Base-by-base conservation (phyloP, 495 filamentous ascomycete species). In the Neurospora terricola region DNA sequence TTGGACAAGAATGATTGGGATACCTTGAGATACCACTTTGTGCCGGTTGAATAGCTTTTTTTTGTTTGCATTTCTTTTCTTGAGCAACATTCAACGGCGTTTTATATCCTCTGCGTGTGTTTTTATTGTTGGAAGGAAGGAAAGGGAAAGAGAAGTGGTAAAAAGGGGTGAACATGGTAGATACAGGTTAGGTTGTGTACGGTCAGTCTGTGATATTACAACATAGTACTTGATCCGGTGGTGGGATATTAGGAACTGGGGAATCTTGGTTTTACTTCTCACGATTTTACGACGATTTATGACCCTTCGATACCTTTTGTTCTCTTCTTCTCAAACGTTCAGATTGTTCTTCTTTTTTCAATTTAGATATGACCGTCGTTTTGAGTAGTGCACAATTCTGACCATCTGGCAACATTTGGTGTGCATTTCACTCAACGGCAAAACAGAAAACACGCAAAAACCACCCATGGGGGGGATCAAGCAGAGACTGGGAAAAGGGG, bases 21-120 rank as follows among this genome's bases (percentile, higher is more conserved):
- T 30, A 70, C 42, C 39, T 71, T 62, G n/a, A 11, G 23, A 21
- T 38, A 30, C 38, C 45, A 40, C 59, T 48, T 74, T 74, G 75
- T 59, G 72, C 38, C 66, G 74, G 74, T 76, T 76, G 27, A 66
- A 66, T 79, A 40, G 21, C 27, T 37, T 72, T 39, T 78, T 74
- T 77, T 74, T 71, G 38, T 39, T 77, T 71, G 70, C 27, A 39
- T 78, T 68, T 59, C 70, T 30, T 68, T 75, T 75, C 70, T 76
- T 77, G 21, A 34, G 12, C 54, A 66, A 66, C 27, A 34, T 66
- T 66, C 27, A 66, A 18, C 27, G 54, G 54, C 54, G 54, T 66
- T 66, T 34, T 66, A 66, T 66, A 66, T 34, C 14, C 27, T 18
- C 14, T 66, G 54, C 54, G 54, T 66, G 54, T 18, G 14, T 18